Base-by-base conservation (phyloP, 805 yeast species). In the Ogataea paradorogensis region DNA sequence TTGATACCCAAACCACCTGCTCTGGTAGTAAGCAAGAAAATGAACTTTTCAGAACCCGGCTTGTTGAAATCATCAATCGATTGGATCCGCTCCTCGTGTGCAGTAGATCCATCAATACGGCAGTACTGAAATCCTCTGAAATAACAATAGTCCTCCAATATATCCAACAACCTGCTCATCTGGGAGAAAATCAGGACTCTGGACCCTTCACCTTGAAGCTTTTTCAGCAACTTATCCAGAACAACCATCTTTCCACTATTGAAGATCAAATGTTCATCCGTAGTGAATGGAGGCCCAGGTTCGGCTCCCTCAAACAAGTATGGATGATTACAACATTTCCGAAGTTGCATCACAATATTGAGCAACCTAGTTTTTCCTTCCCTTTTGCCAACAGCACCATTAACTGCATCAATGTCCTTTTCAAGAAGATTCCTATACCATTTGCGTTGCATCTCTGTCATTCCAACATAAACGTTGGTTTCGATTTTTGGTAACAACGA, bases 271-370 rank as follows among this genome's bases (percentile, higher is more conserved):
- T 91, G 98, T 61, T 90, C 97, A 62, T 89, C 97, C 1, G 95
- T 91, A 1, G 97, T 91, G 56, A 73, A 91, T 1, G 98, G 98
- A 1, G 98, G 98, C 8, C 98, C 98, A 0, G 97, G 98, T 62
- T 90, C 98, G 1, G 98, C 99, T n/a, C 99, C 98, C 60, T 91
- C 98, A 56, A 93, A 93, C 39, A 91, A 67, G 62, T 93, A 91
- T 0, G 98, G 98, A 64, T 93, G 99, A 59, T 93, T 91, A 61
- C 98, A 91, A 62, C 98, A 91, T 62, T 91, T 91, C 55, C 98
- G 74, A 48, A 91, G 70, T 63, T 91, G 98, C 98, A 91, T 91
- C 10, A 91, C 98, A 53, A 91, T 91, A 58, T 91, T 91, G 42
- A 91, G 71, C 46, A 93, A 68, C 41, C 98, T 73, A 1, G 97